phyloP scores from a whole-genome alignment of 495 filamentous ascomycete species.

The Cryomyces minteri region DNA sequence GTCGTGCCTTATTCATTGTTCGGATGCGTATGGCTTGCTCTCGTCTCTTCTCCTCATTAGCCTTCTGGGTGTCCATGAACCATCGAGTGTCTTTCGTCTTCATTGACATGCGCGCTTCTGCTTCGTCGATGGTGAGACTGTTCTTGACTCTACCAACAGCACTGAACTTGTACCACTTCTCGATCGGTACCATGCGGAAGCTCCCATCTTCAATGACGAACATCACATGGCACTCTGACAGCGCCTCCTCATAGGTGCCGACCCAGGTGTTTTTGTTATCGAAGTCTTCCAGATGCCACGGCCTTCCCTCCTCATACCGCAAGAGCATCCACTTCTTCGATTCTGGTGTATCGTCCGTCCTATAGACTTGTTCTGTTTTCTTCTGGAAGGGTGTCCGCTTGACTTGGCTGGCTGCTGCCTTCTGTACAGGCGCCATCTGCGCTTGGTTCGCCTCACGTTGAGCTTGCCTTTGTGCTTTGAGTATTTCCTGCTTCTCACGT shows the following conservation, averaged over 20 bases:
- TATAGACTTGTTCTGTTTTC: slow-evolving; percentile 46
- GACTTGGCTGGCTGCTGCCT: slow-evolving; percentile 27
- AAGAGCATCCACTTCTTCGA: slow-evolving; percentile 61
- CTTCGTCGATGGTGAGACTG: slow-evolving; percentile 71
- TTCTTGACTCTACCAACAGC: slow-evolving; percentile 34
- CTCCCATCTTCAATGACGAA: slow-evolving; percentile 44
- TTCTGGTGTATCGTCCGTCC: slow-evolving; percentile 42
- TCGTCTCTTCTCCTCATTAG: slow-evolving; percentile 30
- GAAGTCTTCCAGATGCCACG: slow-evolving; percentile 94
- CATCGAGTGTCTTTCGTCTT: slow-evolving; percentile 22
- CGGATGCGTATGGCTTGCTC: slow-evolving; percentile 3
- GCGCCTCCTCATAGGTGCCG: slow-evolving; percentile 67
- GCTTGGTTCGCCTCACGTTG: slow-evolving; percentile 68
- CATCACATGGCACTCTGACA: slow-evolving; percentile 61
- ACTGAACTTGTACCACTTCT: slow-evolving; percentile 89
- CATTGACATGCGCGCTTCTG: slow-evolving; percentile 62
- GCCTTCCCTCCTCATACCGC: slow-evolving; percentile 84
- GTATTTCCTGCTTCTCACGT: slow-evolving; percentile 48
- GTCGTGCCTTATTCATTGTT: background rate
- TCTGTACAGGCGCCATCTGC: slow-evolving; percentile 60
- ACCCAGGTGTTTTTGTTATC: slow-evolving; percentile 88
- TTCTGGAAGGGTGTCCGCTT: slow-evolving; percentile 55
- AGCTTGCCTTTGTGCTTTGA: slow-evolving; percentile 60
- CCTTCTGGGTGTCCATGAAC: slow-evolving; percentile 34
- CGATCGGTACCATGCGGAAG: slow-evolving; percentile 76